Base-by-base conservation (phyloP, 345 rosid genomes). In the Syzygium aqueum region DNA sequence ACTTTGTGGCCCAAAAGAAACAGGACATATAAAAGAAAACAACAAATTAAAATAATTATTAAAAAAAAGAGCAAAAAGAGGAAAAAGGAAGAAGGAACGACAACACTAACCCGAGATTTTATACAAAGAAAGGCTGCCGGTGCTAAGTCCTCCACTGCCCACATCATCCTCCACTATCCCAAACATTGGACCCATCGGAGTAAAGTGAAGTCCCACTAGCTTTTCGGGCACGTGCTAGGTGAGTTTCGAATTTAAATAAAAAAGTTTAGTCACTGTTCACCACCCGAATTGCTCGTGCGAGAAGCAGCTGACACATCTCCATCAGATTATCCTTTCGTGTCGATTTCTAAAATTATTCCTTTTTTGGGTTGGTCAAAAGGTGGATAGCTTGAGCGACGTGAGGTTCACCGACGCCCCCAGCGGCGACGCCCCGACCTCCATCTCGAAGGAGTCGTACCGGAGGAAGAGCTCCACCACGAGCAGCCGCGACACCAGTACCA, bases 371-470 rank as follows among this genome's bases (percentile, higher is more conserved):
- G 23, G 53, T 88, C 92, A 96, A 87, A 91, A 93, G 87, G 91
- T 92, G 25, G 98, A 95, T 43, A 87, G 92, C 90, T 90, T 95
- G 40, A 96, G 86, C 49, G 99, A 95, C 51, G 94, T 92, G 16
- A 97, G 53, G 0, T 92, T 95, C 12, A 97, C 63, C 9, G 96
- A 65, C 53, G 92, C 85, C 0, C 98, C 99, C 87, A 93, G 28
- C 73, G 95, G 11, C n/a, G 98, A 90, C 89, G 84, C 53, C 11
- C 87, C 95, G 8, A 92, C 93, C 51, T 93, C 94, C 37, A 95
- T 90, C 10, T 93, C 98, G 67, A 97, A 96, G 51, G 98, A 92
- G 87, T 96, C 99, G 54, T 96, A 97, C 52, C 99, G 91, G 88
- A 93, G 91, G 90, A 96, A 97, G 59, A 97, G 85, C 91, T 97